Evolutionary conservation across 2,329 filamentous ascomycete species (phyloP).

Genomic region (Rasamsonia emersonii): DNA sequence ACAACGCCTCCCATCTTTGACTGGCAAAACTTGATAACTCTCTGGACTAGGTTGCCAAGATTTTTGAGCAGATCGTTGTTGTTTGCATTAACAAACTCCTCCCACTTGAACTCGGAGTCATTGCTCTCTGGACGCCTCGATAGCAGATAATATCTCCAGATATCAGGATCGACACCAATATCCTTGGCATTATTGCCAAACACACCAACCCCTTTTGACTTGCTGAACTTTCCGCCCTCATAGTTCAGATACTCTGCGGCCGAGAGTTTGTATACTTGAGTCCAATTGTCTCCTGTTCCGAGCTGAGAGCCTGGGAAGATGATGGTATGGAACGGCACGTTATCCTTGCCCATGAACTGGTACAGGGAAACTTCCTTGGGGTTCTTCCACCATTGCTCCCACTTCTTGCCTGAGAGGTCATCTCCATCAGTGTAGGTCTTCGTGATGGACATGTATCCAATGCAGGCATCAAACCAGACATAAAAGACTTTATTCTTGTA

Average conservation of each 20-base stretch:
- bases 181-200: constrained; percentile 86
- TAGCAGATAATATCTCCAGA: constrained; percentile 91
- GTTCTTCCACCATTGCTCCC: constrained; percentile 93
- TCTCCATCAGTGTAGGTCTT: constrained; percentile 65
- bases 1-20: constrained; percentile 15
- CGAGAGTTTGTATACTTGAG: constrained; percentile 76
- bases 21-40: constrained; percentile 64
- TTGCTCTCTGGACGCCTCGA: constrained; percentile 76
- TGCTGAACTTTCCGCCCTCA: constrained; percentile 85
- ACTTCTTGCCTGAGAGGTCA: constrained; percentile 41
- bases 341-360: constrained; percentile 94
- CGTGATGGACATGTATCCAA: constrained; percentile 92
- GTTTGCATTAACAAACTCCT: constrained; percentile 71
- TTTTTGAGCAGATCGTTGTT: constrained; percentile 80
- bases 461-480: constrained; percentile 87
- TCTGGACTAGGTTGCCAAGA: constrained; percentile 64
- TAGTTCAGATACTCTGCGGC: constrained; percentile 88
- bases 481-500: constrained; percentile 79
- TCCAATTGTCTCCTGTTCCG: constrained; percentile 79
- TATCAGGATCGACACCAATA: constrained; percentile 72
- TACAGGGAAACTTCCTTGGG: constrained; percentile 81
- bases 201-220: constrained; percentile 80
- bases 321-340: constrained; percentile 79
- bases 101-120: constrained; percentile 88
- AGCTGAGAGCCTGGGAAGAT: constrained; percentile 85